Base-by-base conservation (phyloP, 1,284 basidiomycete genomes). In the Stereum hirsutum region DNA sequence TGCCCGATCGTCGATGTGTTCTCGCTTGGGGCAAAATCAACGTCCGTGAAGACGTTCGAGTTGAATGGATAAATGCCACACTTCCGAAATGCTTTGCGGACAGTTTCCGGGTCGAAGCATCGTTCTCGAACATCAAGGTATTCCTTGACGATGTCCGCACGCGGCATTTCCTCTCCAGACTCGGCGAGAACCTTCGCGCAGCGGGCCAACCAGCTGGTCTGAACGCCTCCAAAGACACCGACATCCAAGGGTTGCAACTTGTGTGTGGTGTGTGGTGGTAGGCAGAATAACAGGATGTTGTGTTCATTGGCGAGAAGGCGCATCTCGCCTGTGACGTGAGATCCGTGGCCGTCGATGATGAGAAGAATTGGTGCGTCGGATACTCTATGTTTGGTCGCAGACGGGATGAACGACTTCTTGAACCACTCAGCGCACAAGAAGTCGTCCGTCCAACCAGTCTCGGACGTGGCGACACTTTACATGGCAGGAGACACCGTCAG, bases 361-460 rank as follows among this genome's bases (percentile, higher is more conserved):
- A 62, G 51, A 3, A 61, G 31, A 10, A 49, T 43, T 4, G 51
- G 43, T 20, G 46, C 41, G 5, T 48, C 17, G 27, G 28, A 1
- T 41, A 24, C 34, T 12, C 31, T 27, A 11, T 26, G 23, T 23
- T 5, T 15, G 6, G 19, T 34, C 17, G 17, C 20, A 2, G 6
- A n/a, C 4, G 63, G 65, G 27, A 63, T 54, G 43, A 69, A 69
- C 1, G 42, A 35, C 26, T 58, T 47, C 38, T 54, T 21, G 19
- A 65, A 61, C 64, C 65, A 70, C 20, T 60, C 27, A 3, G 39
- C n/a, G 14, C 60, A 52, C 3, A 64, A 46, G 14, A 54, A 45
- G 38, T 68, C 52, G 47, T 62, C 54, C 4, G 65, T 70, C 68
- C 67, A 70, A 1, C 68, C 63, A 49, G 63, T 67, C 19, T 53